These are phyloP conservation scores for Termitomyces sp. DNA, from an alignment of 768 basidiomycete species.

Conservation along the genomic window DNA sequence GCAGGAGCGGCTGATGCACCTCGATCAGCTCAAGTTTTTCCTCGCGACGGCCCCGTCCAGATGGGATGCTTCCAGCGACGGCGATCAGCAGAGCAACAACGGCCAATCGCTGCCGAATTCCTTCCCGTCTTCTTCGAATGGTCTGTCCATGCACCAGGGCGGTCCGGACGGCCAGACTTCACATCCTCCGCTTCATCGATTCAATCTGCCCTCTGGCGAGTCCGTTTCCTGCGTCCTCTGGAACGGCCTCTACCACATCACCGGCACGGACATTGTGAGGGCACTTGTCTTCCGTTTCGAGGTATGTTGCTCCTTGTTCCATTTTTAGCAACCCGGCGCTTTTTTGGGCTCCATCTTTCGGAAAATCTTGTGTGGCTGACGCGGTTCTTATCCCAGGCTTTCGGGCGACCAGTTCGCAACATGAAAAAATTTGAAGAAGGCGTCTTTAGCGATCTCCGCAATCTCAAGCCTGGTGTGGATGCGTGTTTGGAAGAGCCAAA, in stretches of 20 bases:
- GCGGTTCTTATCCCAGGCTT: slow-evolving; percentile 39
- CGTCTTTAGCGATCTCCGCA: slow-evolving; percentile 88
- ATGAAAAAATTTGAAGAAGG: slow-evolving; percentile 99
- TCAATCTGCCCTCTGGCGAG: slow-evolving; percentile 82
- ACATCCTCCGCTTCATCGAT: slow-evolving; percentile 80
- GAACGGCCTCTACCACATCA: slow-evolving; percentile 90
- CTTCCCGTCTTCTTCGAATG: background rate
- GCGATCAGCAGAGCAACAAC: slow-evolving; percentile 16
- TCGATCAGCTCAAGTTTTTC: slow-evolving; percentile 85
- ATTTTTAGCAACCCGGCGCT: slow-evolving; percentile 4
- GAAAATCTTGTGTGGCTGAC: slow-evolving; percentile 4
- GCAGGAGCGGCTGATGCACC: slow-evolving; percentile 64
- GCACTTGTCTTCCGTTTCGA: slow-evolving; percentile 93
- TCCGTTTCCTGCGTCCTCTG: slow-evolving; percentile 90
- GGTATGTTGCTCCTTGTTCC: slow-evolving; percentile 31
- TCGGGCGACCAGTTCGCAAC: slow-evolving; percentile 84
- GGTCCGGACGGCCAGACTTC: slow-evolving; percentile 44
- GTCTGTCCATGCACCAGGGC: slow-evolving; percentile 15
- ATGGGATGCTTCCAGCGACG: slow-evolving; percentile 46
- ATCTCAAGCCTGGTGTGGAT: slow-evolving; percentile 90
- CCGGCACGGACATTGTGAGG: slow-evolving; percentile 94
- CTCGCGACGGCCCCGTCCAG: slow-evolving; percentile 78
- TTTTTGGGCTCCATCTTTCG: background rate
- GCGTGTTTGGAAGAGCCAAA: slow-evolving; percentile 96
- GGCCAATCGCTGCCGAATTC: slow-evolving; percentile 4